Evolutionary conservation across 345 rosid species (phyloP), one percentile per base, ranked within the genome.

Genomic region (Linum lewisii): DNA sequence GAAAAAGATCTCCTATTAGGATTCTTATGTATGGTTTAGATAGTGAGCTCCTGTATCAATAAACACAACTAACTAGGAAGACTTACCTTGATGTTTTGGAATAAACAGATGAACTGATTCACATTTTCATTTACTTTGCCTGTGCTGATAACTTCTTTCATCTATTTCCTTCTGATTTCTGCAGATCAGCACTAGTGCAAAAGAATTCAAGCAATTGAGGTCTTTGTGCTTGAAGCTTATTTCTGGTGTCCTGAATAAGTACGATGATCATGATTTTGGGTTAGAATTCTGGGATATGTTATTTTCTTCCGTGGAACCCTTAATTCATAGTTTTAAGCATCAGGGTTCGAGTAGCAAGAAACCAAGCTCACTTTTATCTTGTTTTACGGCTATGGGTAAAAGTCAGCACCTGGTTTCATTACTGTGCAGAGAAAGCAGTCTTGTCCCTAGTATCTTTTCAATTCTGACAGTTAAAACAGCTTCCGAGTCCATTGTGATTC

Each of bases 341-440:
- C 94, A 87, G 70, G 91, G 97, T 65, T 82, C 97, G 63, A 93
- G 97, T 66, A 93, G 99, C 51, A 85, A 85, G 80, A 93, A 80
- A 76, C 89, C 95, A 44, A 93, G 97, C 72, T 82, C 97, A 19
- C 72, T 93, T 67, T 87, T 93, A 67, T 85, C 85, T 49, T 85
- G 92, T 81, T 87, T 93, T 76, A 63, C 85, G 77, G 83, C 97
- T n/a, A 93, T 93, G 95, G 89, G 97, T 73, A 77, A 73, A 69
- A 83, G 86, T 77, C 76, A 54, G 68, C 70, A 72, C 51, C 92
- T 87, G 1, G 82, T 87, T 16, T 64, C 82, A 18, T 73, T 82
- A 59, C 68, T 93, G 66, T 66, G 58, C 63, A 76, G 94, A 77
- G 90, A 82, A 77, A 71, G 67, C 62, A 77, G 77, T 67, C 89